These are phyloP conservation scores for Pseudogymnoascus sp. DNA, from an alignment of 2,329 filamentous ascomycete species.

Conservation along the genomic window DNA sequence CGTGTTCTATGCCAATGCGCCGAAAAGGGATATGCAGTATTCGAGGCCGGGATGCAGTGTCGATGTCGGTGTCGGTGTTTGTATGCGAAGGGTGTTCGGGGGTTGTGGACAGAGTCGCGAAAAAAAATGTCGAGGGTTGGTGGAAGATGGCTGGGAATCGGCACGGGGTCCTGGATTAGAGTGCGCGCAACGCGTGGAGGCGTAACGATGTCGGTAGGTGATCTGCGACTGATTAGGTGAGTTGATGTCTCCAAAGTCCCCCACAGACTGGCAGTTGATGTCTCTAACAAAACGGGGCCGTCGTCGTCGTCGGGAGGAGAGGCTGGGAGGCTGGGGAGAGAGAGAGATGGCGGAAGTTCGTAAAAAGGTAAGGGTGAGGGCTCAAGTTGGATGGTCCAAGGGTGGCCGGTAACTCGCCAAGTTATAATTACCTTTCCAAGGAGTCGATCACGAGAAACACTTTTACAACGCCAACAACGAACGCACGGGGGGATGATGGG, in stretches of 20 bases:
- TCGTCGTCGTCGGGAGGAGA: not conserved
- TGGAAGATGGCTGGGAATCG: conserved; percentile 9
- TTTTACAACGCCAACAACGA: not conserved
- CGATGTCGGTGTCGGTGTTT: not conserved
- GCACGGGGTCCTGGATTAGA: conserved; percentile 6
- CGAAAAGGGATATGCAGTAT: conserved; percentile 1
- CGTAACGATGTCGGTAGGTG: not conserved
- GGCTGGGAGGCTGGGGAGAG: not conserved
- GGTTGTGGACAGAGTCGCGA: not conserved
- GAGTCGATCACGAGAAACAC: conserved; percentile 5
- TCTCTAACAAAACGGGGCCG: conserved; percentile 7
- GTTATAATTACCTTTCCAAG: conserved; percentile 9
- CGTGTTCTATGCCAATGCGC: conserved; percentile 21
- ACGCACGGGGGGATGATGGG: not conserved
- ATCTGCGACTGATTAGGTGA: conserved; percentile 1
- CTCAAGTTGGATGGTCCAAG: not conserved
- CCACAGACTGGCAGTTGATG: not conserved
- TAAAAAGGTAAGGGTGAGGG: conserved; percentile 3
- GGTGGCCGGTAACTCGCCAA: conserved; percentile 8
- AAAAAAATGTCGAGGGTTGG: conserved; percentile 9
- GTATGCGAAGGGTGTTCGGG: not conserved
- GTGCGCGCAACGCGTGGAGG: conserved; percentile 1
- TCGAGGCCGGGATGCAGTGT: not conserved
- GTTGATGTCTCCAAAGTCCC: not conserved
- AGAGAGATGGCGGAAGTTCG: not conserved